Evolutionary conservation across 495 filamentous ascomycete species (phyloP).

Genomic region (Venustampulla echinocandica): DNA sequence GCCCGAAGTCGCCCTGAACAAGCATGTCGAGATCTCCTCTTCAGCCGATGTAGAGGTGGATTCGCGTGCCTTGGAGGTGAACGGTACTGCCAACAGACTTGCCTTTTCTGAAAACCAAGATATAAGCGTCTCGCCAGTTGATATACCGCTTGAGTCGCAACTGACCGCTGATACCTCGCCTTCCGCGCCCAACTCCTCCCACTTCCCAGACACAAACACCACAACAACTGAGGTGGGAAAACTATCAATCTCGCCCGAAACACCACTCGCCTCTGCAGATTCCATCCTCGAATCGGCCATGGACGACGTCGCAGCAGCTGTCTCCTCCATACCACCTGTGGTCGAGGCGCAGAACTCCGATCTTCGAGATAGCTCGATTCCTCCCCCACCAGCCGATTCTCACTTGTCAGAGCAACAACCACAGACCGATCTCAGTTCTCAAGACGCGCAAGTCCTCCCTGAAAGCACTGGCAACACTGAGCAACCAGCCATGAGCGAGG

Average conservation of each 20-base stretch:
- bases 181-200: slow-evolving; percentile 12
- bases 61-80: slow-evolving; percentile 2
- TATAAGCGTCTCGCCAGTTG: slow-evolving; percentile 3
- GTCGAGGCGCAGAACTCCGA: slow-evolving; percentile 22
- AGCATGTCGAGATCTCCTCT: slow-evolving; percentile 5
- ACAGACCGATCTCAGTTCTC: neutral
- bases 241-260: slow-evolving; percentile 3
- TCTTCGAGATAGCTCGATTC: slow-evolving; percentile 9
- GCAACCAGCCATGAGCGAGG: neutral
- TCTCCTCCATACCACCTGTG: slow-evolving; percentile 16
- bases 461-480: neutral
- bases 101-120: slow-evolving; percentile 19
- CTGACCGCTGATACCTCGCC: slow-evolving; percentile 8
- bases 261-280: slow-evolving; percentile 5
- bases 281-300: slow-evolving; percentile 13
- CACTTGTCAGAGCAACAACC: neutral
- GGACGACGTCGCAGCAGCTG: slow-evolving; percentile 12
- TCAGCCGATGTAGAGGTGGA: neutral
- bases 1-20: slow-evolving; percentile 11
- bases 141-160: slow-evolving; percentile 18
- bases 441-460: neutral
- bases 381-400: neutral
- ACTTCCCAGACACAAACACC: slow-evolving; percentile 14
- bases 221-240: slow-evolving; percentile 9
- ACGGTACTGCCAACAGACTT: slow-evolving; percentile 11